phyloP scores from a whole-genome alignment of 208 protist species.

The Crithidia expoeki region DNA sequence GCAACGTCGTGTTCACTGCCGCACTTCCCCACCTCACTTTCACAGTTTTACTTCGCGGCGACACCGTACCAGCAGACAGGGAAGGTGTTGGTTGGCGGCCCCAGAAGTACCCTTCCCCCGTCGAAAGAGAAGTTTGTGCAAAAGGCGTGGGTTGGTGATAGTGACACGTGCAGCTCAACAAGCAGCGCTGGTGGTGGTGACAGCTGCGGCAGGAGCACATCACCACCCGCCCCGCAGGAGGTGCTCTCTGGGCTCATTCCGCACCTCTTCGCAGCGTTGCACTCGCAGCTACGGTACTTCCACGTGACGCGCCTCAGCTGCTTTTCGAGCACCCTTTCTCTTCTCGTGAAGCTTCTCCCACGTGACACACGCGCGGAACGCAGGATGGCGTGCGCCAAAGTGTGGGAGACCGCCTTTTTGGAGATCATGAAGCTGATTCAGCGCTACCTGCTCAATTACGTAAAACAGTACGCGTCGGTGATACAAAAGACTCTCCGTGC shows the following conservation, averaged over 20 bases:
- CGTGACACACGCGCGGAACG: background rate
- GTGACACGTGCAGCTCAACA: background rate
- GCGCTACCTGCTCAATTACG: slow-evolving; percentile 19
- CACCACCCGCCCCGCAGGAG: slow-evolving; percentile 6
- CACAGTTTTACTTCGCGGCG: slow-evolving; percentile 30
- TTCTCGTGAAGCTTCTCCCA: slow-evolving; percentile 25
- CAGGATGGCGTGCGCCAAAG: background rate
- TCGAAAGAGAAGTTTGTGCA: slow-evolving; percentile 24
- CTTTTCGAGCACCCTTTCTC: slow-evolving; percentile 17
- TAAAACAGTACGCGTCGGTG: slow-evolving; percentile 33
- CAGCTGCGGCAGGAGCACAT: background rate
- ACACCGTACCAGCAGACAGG: slow-evolving; percentile 37
- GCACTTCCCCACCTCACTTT: slow-evolving; percentile 24
- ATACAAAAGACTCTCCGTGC: slow-evolving; percentile 20
- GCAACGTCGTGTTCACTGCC: background rate
- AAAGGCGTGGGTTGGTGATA: slow-evolving; percentile 14
- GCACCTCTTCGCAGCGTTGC: slow-evolving; percentile 21
- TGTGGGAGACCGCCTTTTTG: slow-evolving; percentile 7
- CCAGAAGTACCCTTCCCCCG: slow-evolving; percentile 18
- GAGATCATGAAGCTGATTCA: slow-evolving; percentile 38
- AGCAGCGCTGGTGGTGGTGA: background rate
- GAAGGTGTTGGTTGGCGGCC: slow-evolving; percentile 23
- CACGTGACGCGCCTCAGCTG: slow-evolving; percentile 35
- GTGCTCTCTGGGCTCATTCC: slow-evolving; percentile 18
- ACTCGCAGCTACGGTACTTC: slow-evolving; percentile 32